These are phyloP conservation scores for Apiotrichum montevideense DNA, from an alignment of 1,284 basidiomycete species.

Conservation along the genomic window DNA sequence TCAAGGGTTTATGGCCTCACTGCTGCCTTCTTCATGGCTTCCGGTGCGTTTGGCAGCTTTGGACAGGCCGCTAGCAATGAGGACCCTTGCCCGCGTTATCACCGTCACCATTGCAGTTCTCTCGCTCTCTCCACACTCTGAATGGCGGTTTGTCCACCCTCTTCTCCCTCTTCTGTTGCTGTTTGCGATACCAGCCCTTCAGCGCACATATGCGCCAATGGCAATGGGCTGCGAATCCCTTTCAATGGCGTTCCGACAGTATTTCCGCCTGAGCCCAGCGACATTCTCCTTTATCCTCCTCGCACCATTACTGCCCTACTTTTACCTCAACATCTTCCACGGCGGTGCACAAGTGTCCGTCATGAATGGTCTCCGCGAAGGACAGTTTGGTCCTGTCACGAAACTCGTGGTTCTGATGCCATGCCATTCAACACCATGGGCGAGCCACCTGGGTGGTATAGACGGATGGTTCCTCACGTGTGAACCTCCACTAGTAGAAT, in stretches of 20 bases:
- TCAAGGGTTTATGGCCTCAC: constrained; percentile 49
- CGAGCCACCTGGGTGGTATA: constrained; percentile 67
- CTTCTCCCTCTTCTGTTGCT: constrained; percentile 78
- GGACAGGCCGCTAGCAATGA: constrained; percentile 33
- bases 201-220: constrained; percentile 49
- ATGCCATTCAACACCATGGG: constrained; percentile 96
- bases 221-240: constrained; percentile 28
- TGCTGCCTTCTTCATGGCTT: constrained; percentile 39
- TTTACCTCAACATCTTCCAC: constrained; percentile 68
- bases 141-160: constrained; percentile 95
- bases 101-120: constrained; percentile 64
- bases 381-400: constrained; percentile 20
- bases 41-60: constrained; percentile 16
- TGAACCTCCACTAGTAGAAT: constrained; percentile 65
- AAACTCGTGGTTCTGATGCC: constrained; percentile 86
- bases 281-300: constrained; percentile 52
- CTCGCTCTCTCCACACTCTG: constrained; percentile 82
- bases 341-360: constrained; percentile 70
- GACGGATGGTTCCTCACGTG: constrained; percentile 80
- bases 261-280: constrained; percentile 35
- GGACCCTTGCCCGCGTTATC: constrained; percentile 54
- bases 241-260: constrained; percentile 35
- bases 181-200: constrained; percentile 66
- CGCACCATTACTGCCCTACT: constrained; percentile 54
- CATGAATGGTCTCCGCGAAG: constrained; percentile 47